A percentile compares a stretch with the other conserved stretches of the same genome.
Conservation (phyloP, 192 early-diverging fungal genomes). For the Kickxella alabastrina region DNA sequence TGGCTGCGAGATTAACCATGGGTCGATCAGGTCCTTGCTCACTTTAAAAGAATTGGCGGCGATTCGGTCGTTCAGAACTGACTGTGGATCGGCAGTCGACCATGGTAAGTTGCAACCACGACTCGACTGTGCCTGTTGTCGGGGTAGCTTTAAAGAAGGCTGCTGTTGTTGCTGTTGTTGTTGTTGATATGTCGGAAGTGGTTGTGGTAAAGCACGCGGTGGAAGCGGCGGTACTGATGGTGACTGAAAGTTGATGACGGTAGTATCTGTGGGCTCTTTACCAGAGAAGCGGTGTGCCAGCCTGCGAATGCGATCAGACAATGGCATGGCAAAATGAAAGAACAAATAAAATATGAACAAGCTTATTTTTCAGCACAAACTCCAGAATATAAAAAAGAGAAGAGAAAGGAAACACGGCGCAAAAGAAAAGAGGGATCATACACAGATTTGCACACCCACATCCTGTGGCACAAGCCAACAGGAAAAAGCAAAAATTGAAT, state of each 20-base stretch:
- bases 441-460: not conserved
- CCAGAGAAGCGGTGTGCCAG: constrained; percentile 19
- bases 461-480: too few relatives aligned
- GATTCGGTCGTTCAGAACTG: not conserved
- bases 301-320: constrained; percentile 27
- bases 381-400: not conserved
- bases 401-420: not conserved
- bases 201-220: too few relatives aligned
- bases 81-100: not conserved
- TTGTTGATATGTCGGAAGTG: too few relatives aligned
- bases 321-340: constrained; percentile 11
- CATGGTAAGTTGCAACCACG: not conserved
- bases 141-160: not conserved
- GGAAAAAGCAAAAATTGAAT: constrained; percentile 5
- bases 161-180: not conserved
- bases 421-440: not conserved
- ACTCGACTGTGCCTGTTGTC: too few relatives aligned
- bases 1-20: constrained; percentile 1
- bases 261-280: not conserved
- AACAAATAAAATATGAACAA: constrained; percentile 23
- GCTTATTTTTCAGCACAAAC: too few relatives aligned
- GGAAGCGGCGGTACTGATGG: too few relatives aligned
- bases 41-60: not conserved
- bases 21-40: constrained; percentile 6
- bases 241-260: too few relatives aligned